Percentiles rank a stretch among this genome's conserved stretches.
These are phyloP conservation scores for Schrenkiella parvula DNA, from an alignment of 345 rosid species.

Conservation along the genomic window DNA sequence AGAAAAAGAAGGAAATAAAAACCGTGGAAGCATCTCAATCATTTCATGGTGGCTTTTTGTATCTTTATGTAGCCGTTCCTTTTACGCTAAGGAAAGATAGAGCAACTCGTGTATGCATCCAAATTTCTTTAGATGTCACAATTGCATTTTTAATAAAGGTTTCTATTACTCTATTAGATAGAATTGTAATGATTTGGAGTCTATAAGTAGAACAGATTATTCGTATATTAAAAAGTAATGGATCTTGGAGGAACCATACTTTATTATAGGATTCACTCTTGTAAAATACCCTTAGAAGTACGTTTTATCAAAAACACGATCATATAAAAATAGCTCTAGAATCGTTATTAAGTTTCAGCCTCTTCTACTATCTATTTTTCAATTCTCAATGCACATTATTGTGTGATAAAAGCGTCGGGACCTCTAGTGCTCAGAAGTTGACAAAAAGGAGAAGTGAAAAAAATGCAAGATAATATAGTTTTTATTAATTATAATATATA, in stretches of 20 bases:
- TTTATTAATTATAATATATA: neutral
- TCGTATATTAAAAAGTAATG: neutral
- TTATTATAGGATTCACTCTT: neutral
- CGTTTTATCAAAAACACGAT: neutral
- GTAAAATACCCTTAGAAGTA: neutral
- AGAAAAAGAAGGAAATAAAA: slow-evolving; percentile 1
- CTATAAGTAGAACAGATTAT: neutral
- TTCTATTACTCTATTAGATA: neutral
- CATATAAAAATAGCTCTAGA: neutral
- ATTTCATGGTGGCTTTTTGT: slow-evolving; percentile 32
- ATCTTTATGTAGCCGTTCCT: slow-evolving; percentile 31
- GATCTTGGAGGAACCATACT: neutral
- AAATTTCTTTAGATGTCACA: slow-evolving; percentile 16
- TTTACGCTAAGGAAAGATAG: slow-evolving; percentile 35
- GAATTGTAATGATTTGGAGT: neutral
- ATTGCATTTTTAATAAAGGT: neutral
- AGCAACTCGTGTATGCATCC: slow-evolving; percentile 33
- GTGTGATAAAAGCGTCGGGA: slow-evolving; percentile 12
- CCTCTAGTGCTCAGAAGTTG: neutral
- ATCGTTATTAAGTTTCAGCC: neutral
- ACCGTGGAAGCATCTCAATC: slow-evolving; percentile 30
- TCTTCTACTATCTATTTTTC: neutral
- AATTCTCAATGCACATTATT: slow-evolving; percentile 7
- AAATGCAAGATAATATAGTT: neutral
- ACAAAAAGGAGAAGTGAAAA: neutral